Evolutionary conservation across 345 rosid species (phyloP).

Genomic region (Litchi chinensis): DNA sequence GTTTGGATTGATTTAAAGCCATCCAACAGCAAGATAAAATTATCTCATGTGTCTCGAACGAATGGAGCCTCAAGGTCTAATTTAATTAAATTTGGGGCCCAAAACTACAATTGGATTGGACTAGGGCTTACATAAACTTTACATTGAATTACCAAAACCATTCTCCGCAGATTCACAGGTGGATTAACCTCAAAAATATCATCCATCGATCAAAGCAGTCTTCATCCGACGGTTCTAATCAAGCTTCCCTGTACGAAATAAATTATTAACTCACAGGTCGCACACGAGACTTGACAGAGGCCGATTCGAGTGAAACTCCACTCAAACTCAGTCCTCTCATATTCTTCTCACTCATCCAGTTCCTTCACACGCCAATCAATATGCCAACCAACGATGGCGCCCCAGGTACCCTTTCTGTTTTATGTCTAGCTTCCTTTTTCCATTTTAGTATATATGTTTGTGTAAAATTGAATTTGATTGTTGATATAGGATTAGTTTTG

Average conservation of each 20-base stretch:
- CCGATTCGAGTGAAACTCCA: slow-evolving; percentile 2
- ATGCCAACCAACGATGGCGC: slow-evolving; percentile 33
- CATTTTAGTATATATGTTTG: neutral
- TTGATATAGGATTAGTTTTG: neutral
- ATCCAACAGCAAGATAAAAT: no score
- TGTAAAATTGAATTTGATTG: neutral
- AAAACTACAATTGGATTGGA: neutral
- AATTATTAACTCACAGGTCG: neutral
- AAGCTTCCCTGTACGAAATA: no score
- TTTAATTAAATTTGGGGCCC: neutral
- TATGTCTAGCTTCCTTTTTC: neutral
- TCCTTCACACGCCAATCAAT: neutral
- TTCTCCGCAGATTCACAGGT: neutral
- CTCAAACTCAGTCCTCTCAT: neutral
- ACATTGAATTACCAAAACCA: neutral
- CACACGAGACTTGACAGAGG: neutral
- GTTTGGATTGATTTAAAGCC: no score
- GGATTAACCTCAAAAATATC: neutral
- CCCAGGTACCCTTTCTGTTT: slow-evolving; percentile 16
- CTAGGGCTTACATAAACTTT: neutral
- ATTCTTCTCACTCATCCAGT: neutral
- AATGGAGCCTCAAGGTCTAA: no score
- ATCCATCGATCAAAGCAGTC: neutral
- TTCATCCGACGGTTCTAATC: slow-evolving; percentile 12
- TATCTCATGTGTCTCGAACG: no score